These are phyloP conservation scores for Globisporangium emineosum DNA, from an alignment of 352 stramenopile species.

Conservation along the genomic window DNA sequence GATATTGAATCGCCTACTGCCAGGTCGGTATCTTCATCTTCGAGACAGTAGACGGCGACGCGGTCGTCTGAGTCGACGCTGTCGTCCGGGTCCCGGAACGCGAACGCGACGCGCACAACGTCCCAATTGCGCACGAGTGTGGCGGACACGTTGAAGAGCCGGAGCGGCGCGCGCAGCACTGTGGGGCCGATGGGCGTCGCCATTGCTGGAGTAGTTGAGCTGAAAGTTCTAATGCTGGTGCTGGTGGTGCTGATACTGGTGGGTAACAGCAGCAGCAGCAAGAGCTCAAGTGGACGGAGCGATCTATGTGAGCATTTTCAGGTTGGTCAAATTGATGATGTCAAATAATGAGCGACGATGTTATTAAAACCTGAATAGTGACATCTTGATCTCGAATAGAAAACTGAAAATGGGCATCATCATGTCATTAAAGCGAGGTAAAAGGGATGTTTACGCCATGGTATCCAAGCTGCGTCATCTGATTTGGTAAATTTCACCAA, in stretches of 20 bases:
- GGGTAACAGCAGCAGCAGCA: too few relatives aligned
- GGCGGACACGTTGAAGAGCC: slow-evolving; percentile 11
- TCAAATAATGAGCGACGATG: too few relatives aligned
- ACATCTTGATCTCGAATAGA: too few relatives aligned
- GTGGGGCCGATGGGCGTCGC: neutral
- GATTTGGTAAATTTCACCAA: too few relatives aligned
- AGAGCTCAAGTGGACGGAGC: too few relatives aligned
- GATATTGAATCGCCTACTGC: neutral
- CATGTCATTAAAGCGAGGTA: too few relatives aligned
- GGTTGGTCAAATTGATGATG: too few relatives aligned
- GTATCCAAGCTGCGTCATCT: too few relatives aligned
- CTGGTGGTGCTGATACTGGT: neutral
- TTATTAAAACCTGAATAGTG: too few relatives aligned
- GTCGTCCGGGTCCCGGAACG: slow-evolving; percentile 9
- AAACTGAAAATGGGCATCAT: too few relatives aligned
- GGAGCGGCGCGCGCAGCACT: slow-evolving; percentile 12
- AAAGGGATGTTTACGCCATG: too few relatives aligned
- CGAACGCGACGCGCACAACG: slow-evolving; percentile 31
- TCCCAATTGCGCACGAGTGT: slow-evolving; percentile 30
- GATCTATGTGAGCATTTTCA: too few relatives aligned
- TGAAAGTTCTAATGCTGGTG: neutral
- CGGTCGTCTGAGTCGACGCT: slow-evolving; percentile 16
- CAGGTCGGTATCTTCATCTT: neutral
- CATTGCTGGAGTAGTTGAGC: neutral
- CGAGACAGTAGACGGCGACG: slow-evolving; percentile 19